A percentile compares a stretch with the other conserved stretches of the same genome.
These are phyloP conservation scores for Capronia americana DNA, from an alignment of 2,329 filamentous ascomycete genomes.

Conservation along the genomic window DNA sequence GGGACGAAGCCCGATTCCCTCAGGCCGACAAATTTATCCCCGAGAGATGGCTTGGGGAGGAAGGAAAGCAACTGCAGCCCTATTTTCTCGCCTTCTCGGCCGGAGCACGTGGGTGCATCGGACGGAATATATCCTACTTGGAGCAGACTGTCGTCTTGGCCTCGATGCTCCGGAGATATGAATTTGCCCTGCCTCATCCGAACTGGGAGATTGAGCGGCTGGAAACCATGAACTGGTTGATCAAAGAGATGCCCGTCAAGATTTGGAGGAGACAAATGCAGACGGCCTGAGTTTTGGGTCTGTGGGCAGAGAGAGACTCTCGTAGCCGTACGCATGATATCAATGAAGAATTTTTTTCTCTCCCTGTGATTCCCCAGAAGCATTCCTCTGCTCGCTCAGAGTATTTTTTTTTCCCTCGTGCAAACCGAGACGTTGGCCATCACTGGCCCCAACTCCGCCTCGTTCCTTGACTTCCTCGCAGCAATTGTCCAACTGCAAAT, in stretches of 20 bases:
- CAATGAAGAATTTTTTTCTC: too few species aligned
- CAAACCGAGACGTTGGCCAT: too few species aligned
- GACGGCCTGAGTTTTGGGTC: slow-evolving; percentile 25
- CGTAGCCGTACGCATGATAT: too few species aligned
- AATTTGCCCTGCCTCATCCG: slow-evolving; percentile 47
- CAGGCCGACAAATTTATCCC: slow-evolving; percentile 50
- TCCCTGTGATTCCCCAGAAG: too few species aligned
- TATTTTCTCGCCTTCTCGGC: slow-evolving; percentile 47
- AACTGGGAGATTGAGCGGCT: slow-evolving; percentile 42
- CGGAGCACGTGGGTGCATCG: slow-evolving; percentile 51
- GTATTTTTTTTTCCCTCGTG: too few species aligned
- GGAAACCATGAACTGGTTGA: slow-evolving; percentile 44
- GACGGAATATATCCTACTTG: slow-evolving; percentile 52
- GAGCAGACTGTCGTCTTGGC: slow-evolving; percentile 56
- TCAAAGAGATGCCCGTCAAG: slow-evolving; percentile 42
- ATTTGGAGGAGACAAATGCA: slow-evolving; percentile 41
- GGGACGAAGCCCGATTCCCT: slow-evolving; percentile 48
- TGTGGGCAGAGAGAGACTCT: too few species aligned
- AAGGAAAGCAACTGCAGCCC: slow-evolving; percentile 31
- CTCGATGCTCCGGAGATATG: slow-evolving; percentile 52
- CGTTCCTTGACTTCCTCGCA: too few species aligned
- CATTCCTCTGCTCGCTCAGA: too few species aligned
- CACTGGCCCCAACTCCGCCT: too few species aligned
- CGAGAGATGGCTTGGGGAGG: slow-evolving; percentile 48
- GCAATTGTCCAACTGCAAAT: too few species aligned